Evolutionary conservation across 352 stramenopile genomes (phyloP).

Genomic region (Elongisporangium anandrum): DNA sequence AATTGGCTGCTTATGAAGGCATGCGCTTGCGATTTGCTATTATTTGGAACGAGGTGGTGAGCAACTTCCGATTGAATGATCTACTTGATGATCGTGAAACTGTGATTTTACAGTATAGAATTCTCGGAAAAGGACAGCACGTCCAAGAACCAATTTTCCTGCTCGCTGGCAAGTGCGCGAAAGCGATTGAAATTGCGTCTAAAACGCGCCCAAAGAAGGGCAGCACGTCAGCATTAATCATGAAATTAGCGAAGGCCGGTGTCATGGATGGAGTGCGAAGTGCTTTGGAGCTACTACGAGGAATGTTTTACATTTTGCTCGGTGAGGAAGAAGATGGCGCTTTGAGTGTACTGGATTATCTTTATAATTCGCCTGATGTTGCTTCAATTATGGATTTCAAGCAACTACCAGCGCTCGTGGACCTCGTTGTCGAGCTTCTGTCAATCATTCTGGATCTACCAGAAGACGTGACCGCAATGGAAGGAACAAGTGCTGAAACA

Average conservation of each 20-base stretch:
- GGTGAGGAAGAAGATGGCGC: conserved; percentile 44
- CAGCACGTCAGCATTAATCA: conserved; percentile 43
- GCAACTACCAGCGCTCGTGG: conserved; percentile 46
- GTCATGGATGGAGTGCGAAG: conserved; percentile 60
- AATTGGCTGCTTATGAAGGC: conserved; percentile 39
- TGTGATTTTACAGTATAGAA: conserved; percentile 81
- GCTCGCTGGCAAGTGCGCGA: conserved; percentile 63
- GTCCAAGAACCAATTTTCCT: conserved; percentile 83
- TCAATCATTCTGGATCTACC: conserved; percentile 77
- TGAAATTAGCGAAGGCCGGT: conserved; percentile 55
- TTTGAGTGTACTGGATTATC: conserved; percentile 56
- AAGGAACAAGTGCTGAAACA: conserved; percentile 21
- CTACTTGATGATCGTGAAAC: conserved; percentile 81
- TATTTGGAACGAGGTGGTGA: conserved; percentile 86
- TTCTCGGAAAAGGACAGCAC: conserved; percentile 58
- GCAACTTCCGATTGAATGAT: conserved; percentile 83
- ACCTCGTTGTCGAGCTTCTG: conserved; percentile 73
- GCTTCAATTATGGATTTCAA: conserved; percentile 54
- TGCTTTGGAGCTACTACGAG: conserved; percentile 43
- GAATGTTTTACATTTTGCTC: conserved; percentile 72
- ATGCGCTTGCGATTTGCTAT: conserved; percentile 76
- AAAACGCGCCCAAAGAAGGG: conserved; percentile 46
- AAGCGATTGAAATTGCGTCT: conserved; percentile 53
- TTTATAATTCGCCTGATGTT: conserved; percentile 55
- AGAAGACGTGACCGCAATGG: conserved; percentile 57